phyloP scores from a whole-genome alignment of 2,329 filamentous ascomycete genomes.

The Colletotrichum musicola region DNA sequence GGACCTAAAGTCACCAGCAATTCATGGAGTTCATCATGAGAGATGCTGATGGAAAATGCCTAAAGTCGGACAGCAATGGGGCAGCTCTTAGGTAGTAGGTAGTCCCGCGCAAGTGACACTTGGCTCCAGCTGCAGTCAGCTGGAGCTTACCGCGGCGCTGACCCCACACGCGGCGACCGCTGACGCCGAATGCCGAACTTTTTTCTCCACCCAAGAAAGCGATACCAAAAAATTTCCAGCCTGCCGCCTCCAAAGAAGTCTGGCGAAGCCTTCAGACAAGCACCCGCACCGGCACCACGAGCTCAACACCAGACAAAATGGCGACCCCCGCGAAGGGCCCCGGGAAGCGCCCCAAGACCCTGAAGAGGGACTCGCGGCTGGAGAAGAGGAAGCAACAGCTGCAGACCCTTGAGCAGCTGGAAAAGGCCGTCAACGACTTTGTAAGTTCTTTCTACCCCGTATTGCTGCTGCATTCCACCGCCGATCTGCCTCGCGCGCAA shows the following conservation, averaged over 20 bases:
- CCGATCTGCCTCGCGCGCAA: no score
- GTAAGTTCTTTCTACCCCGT: constrained; percentile 45
- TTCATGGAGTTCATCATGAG: no score
- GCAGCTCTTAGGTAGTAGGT: no score
- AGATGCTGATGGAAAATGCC: no score
- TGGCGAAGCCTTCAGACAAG: background rate
- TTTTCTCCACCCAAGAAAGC: constrained; percentile 20
- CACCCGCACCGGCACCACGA: background rate
- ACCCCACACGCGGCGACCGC: constrained; percentile 30
- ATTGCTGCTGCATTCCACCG: no score
- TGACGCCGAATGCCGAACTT: constrained; percentile 38
- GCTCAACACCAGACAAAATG: constrained; percentile 27
- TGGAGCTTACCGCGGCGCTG: no score
- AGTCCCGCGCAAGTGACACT: no score
- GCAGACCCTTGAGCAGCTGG: constrained; percentile 54
- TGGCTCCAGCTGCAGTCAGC: no score
- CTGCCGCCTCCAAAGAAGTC: constrained; percentile 7
- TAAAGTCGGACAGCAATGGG: no score
- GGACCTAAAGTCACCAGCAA: no score
- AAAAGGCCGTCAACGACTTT: constrained; percentile 55
- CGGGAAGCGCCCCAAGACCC: constrained; percentile 46
- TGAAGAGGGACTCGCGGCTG: constrained; percentile 47
- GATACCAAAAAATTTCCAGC: constrained; percentile 35
- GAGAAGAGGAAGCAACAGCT: constrained; percentile 54
- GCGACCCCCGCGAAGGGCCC: constrained; percentile 36